A percentile compares a stretch with the other conserved stretches of the same genome.
Evolutionary conservation across 164 flowering plant genomes (phyloP).

Genomic region (Dillenia suffruticosa): DNA sequence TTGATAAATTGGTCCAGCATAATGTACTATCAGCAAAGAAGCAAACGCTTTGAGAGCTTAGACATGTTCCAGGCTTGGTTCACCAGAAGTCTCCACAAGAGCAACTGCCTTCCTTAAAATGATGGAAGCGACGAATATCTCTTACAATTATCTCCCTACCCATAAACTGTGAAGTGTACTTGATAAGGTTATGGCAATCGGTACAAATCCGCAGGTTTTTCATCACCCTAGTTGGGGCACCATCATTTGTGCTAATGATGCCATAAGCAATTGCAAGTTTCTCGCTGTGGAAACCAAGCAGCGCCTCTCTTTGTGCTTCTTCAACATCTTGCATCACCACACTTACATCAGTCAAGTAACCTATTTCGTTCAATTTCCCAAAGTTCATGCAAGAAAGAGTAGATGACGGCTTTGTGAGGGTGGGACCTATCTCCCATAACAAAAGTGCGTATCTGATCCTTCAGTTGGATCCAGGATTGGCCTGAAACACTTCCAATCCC

Average conservation of each 20-base stretch:
- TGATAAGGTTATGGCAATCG: slow-evolving; percentile 48
- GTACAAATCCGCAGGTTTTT: slow-evolving; percentile 48
- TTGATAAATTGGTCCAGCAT: no score
- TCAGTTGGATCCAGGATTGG: slow-evolving; percentile 57
- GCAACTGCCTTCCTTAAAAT: slow-evolving; percentile 43
- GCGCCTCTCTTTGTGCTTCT: slow-evolving; percentile 39
- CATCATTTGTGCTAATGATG: slow-evolving; percentile 30
- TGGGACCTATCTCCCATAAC: slow-evolving; percentile 38
- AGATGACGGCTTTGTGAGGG: slow-evolving; percentile 25
- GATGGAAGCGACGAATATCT: slow-evolving; percentile 50
- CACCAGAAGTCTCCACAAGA: slow-evolving; percentile 62
- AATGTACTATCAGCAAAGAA: no score
- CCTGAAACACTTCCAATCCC: slow-evolving; percentile 52
- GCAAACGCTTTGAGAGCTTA: no score
- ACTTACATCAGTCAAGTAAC: slow-evolving; percentile 26
- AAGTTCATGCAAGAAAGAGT: slow-evolving; percentile 37
- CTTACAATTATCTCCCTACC: slow-evolving; percentile 42
- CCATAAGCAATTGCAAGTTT: slow-evolving; percentile 44
- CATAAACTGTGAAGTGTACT: slow-evolving; percentile 39
- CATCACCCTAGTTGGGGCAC: slow-evolving; percentile 34
- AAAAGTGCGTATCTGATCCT: slow-evolving; percentile 32
- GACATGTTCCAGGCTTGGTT: slow-evolving; percentile 1
- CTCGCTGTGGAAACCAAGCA: slow-evolving; percentile 48
- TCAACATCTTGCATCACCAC: slow-evolving; percentile 40
- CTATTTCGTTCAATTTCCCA: slow-evolving; percentile 37